Percentiles rank a stretch among this genome's conserved stretches.
These are phyloP conservation scores for Rhododendron simsii DNA, from an alignment of 148 eudicot species.

Conservation along the genomic window DNA sequence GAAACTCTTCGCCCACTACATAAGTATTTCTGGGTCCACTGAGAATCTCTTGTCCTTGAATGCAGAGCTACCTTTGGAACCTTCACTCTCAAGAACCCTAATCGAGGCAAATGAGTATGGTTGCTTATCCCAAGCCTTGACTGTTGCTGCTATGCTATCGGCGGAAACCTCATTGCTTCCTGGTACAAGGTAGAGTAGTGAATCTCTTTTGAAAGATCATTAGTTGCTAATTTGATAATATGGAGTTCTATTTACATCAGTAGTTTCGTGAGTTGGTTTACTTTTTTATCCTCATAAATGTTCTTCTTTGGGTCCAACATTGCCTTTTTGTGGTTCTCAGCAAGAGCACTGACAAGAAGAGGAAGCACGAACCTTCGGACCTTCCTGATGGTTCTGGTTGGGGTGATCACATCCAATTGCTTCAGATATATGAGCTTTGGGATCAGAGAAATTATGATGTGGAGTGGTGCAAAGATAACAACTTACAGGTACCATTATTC, in stretches of 20 bases:
- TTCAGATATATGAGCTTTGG: conserved; percentile 90
- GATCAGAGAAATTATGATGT: conserved; percentile 55
- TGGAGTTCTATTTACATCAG: neutral
- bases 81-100: conserved; percentile 91
- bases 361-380: conserved; percentile 60
- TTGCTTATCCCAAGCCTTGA: conserved; percentile 85
- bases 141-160: conserved; percentile 94
- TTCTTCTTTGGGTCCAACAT: neutral
- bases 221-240: neutral
- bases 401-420: conserved; percentile 91
- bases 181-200: conserved; percentile 45
- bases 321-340: conserved; percentile 24
- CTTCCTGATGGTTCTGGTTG: conserved; percentile 91
- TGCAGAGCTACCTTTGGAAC: conserved; percentile 94
- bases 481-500: conserved; percentile 60
- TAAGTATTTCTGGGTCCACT: neutral
- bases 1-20: neutral
- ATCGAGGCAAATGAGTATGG: conserved; percentile 84
- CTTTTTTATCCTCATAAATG: neutral
- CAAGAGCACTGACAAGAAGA: conserved; percentile 75
- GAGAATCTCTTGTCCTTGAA: conserved; percentile 1
- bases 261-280: neutral
- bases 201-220: neutral
- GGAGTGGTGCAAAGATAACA: conserved; percentile 88
- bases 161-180: conserved; percentile 88